Evolutionary conservation across 169 alveolate species (phyloP).

Genomic region (Plasmodium ovale): DNA sequence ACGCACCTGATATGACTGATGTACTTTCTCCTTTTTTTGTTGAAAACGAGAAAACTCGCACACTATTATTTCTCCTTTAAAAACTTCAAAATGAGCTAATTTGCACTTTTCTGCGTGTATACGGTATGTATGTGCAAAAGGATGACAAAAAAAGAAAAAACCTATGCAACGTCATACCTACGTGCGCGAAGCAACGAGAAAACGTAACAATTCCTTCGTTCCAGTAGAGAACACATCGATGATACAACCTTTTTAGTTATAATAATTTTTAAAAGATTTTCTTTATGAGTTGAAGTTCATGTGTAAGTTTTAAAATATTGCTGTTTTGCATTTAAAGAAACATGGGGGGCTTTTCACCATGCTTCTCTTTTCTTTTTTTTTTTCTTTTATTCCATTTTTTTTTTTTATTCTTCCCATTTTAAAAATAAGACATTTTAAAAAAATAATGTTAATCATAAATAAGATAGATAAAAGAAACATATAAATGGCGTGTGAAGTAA

Average conservation of each 20-base stretch:
- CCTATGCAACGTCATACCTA: not conserved
- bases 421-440: not conserved
- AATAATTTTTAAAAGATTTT: not conserved
- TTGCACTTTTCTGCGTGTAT: not conserved
- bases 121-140: not conserved
- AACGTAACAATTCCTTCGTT: too few relatives aligned
- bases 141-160: not conserved
- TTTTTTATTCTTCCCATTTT: not conserved
- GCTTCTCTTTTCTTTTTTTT: not conserved
- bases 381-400: too few relatives aligned
- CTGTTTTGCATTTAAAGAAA: not conserved
- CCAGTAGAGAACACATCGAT: not conserved
- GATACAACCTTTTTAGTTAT: not conserved
- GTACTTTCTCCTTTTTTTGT: not conserved
- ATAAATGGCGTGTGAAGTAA: too few relatives aligned
- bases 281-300: not conserved
- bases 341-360: not conserved
- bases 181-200: not conserved
- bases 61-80: too few relatives aligned
- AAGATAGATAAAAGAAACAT: not conserved
- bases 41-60: not conserved
- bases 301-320: not conserved
- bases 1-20: not conserved
- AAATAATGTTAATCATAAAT: constrained; percentile 9
- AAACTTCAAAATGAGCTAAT: too few relatives aligned